Evolutionary conservation across 305 asterid genomes (phyloP), one percentile per base, ranked within the genome.

Genomic region (Rubia tinctorum): DNA sequence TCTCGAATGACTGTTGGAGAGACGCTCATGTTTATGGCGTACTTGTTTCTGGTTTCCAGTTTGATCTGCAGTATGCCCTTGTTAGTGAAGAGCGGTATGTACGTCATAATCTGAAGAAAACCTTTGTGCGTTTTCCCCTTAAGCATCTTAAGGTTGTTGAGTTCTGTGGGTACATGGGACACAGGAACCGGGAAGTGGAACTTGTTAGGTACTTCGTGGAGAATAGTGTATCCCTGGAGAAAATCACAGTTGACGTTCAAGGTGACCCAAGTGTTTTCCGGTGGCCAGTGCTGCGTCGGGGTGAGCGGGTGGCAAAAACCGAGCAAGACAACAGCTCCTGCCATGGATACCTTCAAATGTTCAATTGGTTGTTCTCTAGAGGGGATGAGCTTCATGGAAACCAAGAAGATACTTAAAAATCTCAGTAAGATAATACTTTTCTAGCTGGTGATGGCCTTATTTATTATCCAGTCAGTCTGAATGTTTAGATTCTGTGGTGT

Each of bases 331-430:
- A 15, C 69, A 64, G 22, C 47, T 64, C 10, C 45, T 17, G 5
- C 23, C n/a, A 37, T 37, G 37, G 43, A 23, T 64, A 15, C 69
- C 69, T 64, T 64, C 69, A 64, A 18, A 37, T 64, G 69, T 64
- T 18, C 47, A 64, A 37, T 64, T 64, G 69, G 69, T 64, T 0
- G 1, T 64, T 64, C 69, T 37, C 15, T 64, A 34, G 47, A 17
- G 60, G n/a, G 60, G 60, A 18, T 18, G 56, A 49, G 60, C 60
- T 53, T 53, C 60, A 49, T 0, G 39, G 39, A 34, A 34, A 34
- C 39, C 39, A 34, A 34, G 39, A 34, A 3, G 39, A 34, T 34
- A 34, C 39, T 34, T 34, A 1, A 34, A 4, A 34, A 34, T 34
- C 39, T 34, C 39, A 34, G 39, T 34, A 34, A 34, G 39, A 34